phyloP scores from a whole-genome alignment of 1,139 yeast genomes.

The Yamadazyma taylorii region DNA sequence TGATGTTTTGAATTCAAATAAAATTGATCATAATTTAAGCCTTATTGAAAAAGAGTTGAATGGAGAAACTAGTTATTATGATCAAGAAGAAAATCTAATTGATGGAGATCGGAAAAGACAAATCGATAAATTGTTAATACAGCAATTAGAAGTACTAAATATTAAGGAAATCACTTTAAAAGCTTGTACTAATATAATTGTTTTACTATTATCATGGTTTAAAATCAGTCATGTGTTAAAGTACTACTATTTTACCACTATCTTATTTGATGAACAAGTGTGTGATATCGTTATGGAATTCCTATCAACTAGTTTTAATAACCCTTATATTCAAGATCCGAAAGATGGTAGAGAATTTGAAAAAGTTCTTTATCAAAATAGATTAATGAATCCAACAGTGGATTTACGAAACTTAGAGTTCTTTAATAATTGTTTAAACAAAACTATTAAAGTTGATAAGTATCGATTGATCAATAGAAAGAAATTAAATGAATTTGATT shows the following conservation, averaged over 20 bases:
- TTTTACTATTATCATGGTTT: constrained; percentile 70
- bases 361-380: constrained; percentile 35
- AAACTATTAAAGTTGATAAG: constrained; percentile 14
- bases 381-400: constrained; percentile 48
- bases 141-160: constrained; percentile 55
- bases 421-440: constrained; percentile 41
- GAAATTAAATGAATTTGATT: constrained; percentile 25
- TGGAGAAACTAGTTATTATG: constrained; percentile 31
- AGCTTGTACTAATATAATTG: constrained; percentile 56
- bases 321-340: constrained; percentile 30
- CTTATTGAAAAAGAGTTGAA: constrained; percentile 42
- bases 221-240: constrained; percentile 75
- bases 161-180: constrained; percentile 67
- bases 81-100: constrained; percentile 11
- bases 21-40: constrained; percentile 35
- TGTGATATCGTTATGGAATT: constrained; percentile 45
- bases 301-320: constrained; percentile 40
- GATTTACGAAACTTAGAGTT: constrained; percentile 41
- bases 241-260: constrained; percentile 68
- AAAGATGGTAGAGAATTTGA: constrained; percentile 29
- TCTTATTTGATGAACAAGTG: constrained; percentile 73
- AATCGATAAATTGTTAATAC: constrained; percentile 30
- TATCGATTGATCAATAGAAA: constrained; percentile 32
- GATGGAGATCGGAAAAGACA: constrained; percentile 21
- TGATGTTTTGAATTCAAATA: constrained; percentile 57